phyloP scores from a whole-genome alignment of 129 eudicot species.

The Rutidosis leptorrhynchoides region DNA sequence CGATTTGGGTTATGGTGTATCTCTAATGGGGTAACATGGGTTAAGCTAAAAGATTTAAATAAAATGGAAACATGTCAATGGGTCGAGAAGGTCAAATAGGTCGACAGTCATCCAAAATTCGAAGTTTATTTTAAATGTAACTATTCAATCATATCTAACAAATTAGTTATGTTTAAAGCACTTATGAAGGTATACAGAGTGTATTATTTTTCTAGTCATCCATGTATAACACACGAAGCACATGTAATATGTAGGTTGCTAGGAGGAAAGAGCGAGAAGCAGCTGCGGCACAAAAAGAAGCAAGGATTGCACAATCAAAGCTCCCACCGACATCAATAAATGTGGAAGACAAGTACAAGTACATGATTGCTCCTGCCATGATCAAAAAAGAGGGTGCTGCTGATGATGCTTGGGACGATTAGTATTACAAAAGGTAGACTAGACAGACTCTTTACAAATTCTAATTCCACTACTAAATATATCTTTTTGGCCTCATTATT shows the following conservation, averaged over 20 bases:
- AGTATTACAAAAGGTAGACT: constrained; percentile 10
- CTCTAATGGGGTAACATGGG: background rate
- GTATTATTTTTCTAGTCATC: background rate
- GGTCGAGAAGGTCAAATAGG: background rate
- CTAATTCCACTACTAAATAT: constrained; percentile 2
- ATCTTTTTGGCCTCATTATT: constrained; percentile 9
- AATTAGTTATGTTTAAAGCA: background rate
- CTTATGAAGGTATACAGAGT: background rate
- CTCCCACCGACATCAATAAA: constrained; percentile 52
- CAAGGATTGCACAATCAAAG: constrained; percentile 45
- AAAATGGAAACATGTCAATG: background rate
- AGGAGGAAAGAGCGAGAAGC: constrained; percentile 79
- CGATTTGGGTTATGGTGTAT: background rate
- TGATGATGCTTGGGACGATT: constrained; percentile 90
- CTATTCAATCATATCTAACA: background rate
- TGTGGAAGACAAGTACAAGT: constrained; percentile 77
- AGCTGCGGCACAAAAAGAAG: constrained; percentile 65
- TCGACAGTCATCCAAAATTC: background rate
- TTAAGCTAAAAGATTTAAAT: background rate
- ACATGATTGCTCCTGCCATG: constrained; percentile 67
- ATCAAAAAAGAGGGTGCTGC: constrained; percentile 70
- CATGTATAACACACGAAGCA: background rate
- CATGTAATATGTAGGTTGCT: constrained; percentile 44
- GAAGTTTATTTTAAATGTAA: background rate
- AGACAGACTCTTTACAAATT: background rate